A percentile compares a stretch with the other conserved stretches of the same genome.
These are phyloP conservation scores for Graphilbum sp. DNA, from an alignment of 2,329 filamentous ascomycete genomes.

Conservation along the genomic window DNA sequence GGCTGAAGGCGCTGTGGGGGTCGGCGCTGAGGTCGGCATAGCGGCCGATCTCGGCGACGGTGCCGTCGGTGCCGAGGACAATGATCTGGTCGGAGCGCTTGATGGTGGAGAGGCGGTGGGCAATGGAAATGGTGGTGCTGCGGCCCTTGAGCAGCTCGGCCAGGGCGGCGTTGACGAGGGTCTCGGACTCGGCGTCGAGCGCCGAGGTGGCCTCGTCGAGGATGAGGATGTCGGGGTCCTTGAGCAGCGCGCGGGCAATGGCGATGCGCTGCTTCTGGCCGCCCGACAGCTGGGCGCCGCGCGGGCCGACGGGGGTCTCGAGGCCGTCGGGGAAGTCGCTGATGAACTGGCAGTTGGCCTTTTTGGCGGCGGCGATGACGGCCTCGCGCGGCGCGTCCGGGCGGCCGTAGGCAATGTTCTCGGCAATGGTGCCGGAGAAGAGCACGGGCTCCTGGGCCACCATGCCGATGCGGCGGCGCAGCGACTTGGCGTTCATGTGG, in stretches of 20 bases:
- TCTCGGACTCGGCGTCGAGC: conserved; percentile 91
- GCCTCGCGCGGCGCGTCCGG: conserved; percentile 63
- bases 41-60: conserved; percentile 77
- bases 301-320: conserved; percentile 81
- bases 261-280: conserved; percentile 97
- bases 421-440: conserved; percentile 68
- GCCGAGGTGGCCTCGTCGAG: conserved; percentile 94
- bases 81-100: conserved; percentile 92
- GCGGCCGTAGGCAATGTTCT: conserved; percentile 84
- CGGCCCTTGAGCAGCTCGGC: conserved; percentile 64
- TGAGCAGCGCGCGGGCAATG: conserved; percentile 85
- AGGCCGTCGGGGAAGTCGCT: conserved; percentile 91
- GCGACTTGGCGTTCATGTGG: conserved; percentile 80
- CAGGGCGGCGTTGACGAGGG: conserved; percentile 83
- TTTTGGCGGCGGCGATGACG: conserved; percentile 71
- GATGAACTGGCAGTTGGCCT: conserved; percentile 94
- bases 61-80: conserved; percentile 71
- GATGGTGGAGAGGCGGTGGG: conserved; percentile 88
- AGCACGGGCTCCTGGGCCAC: conserved; percentile 93
- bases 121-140: conserved; percentile 96
- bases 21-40: conserved; percentile 62
- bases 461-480: conserved; percentile 83
- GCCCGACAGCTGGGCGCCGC: conserved; percentile 85
- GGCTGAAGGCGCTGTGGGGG: conserved; percentile 71
- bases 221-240: conserved; percentile 91